Percentiles rank a stretch among this genome's conserved stretches.
These are phyloP conservation scores for Trametes coccinea DNA, from an alignment of 768 basidiomycete species.

Conservation along the genomic window DNA sequence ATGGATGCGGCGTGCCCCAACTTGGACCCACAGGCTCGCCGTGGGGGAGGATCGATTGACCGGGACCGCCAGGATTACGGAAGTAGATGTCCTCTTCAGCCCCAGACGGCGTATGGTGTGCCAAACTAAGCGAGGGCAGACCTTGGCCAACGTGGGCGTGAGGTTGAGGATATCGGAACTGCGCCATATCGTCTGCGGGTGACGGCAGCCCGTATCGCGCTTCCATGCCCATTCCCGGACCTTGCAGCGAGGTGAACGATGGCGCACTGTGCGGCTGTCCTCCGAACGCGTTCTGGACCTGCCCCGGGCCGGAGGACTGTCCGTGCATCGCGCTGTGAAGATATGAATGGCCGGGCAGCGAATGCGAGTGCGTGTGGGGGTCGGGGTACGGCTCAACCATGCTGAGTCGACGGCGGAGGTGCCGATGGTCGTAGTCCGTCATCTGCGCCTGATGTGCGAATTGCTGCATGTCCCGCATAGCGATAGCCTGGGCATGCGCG, in stretches of 20 bases:
- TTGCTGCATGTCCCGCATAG: slow-evolving; percentile 18
- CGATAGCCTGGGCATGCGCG: slow-evolving; percentile 11
- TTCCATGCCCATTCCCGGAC: slow-evolving; percentile 18
- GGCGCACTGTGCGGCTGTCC: slow-evolving; percentile 12
- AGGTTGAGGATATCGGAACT: slow-evolving; percentile 6
- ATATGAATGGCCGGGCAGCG: slow-evolving; percentile 17
- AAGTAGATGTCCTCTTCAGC: slow-evolving; percentile 24
- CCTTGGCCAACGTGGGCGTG: slow-evolving; percentile 4
- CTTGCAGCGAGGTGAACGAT: slow-evolving; percentile 10
- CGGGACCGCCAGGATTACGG: slow-evolving; percentile 9
- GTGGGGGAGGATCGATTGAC: neutral
- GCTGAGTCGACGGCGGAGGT: slow-evolving; percentile 17
- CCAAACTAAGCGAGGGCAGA: slow-evolving; percentile 11
- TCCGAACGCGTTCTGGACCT: slow-evolving; percentile 1
- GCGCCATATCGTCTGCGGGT: slow-evolving; percentile 15
- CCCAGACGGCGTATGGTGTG: slow-evolving; percentile 6
- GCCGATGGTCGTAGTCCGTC: slow-evolving; percentile 15
- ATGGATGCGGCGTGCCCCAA: slow-evolving; percentile 6
- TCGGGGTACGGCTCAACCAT: slow-evolving; percentile 21
- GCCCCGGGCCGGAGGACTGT: slow-evolving; percentile 1
- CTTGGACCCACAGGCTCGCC: slow-evolving; percentile 12
- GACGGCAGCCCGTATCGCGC: slow-evolving; percentile 18
- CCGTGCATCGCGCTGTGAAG: slow-evolving; percentile 14
- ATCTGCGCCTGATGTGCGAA: slow-evolving; percentile 9
- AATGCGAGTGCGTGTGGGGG: slow-evolving; percentile 18